These are phyloP conservation scores for Chytriomyces confervae DNA, from an alignment of 192 early-diverging fungal species.

Conservation along the genomic window DNA sequence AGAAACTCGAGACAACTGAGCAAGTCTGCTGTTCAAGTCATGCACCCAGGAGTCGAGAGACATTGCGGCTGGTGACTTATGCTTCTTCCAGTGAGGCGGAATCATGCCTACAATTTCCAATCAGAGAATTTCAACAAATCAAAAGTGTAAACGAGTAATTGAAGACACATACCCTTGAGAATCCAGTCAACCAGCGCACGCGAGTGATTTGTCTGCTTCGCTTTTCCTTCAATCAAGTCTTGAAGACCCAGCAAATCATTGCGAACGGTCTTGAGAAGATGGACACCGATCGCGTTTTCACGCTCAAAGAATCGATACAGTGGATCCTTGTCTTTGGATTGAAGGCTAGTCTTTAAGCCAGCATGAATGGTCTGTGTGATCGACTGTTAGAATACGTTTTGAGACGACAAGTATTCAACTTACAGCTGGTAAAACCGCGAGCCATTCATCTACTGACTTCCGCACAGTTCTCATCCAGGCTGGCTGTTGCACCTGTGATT, in stretches of 20 bases:
- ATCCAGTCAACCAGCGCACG: conserved; percentile 73
- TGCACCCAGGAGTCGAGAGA: conserved; percentile 73
- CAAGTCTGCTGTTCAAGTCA: conserved; percentile 74
- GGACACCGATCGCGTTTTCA: conserved; percentile 69
- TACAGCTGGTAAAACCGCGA: conserved; percentile 59
- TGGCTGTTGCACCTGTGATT: conserved; percentile 56
- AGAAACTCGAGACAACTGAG: conserved; percentile 62
- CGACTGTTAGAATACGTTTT: too few relatives aligned
- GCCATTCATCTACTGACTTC: conserved; percentile 62
- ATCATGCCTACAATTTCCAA: conserved; percentile 57
- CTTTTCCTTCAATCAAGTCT: conserved; percentile 73
- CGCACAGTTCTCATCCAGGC: conserved; percentile 77
- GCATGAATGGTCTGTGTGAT: conserved; percentile 9
- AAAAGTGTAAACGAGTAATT: not conserved
- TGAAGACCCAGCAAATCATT: conserved; percentile 70
- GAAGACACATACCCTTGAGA: conserved; percentile 53
- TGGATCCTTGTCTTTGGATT: conserved; percentile 62
- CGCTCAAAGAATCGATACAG: conserved; percentile 85
- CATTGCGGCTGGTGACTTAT: conserved; percentile 65
- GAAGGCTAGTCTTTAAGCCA: conserved; percentile 33
- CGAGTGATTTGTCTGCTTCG: conserved; percentile 87
- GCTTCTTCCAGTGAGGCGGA: conserved; percentile 73
- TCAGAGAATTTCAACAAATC: not conserved
- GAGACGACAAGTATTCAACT: conserved; percentile 6
- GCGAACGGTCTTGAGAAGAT: conserved; percentile 66